Evolutionary conservation across 2,329 filamentous ascomycete species (phyloP).

Genomic region (Aspergillus fischeri): DNA sequence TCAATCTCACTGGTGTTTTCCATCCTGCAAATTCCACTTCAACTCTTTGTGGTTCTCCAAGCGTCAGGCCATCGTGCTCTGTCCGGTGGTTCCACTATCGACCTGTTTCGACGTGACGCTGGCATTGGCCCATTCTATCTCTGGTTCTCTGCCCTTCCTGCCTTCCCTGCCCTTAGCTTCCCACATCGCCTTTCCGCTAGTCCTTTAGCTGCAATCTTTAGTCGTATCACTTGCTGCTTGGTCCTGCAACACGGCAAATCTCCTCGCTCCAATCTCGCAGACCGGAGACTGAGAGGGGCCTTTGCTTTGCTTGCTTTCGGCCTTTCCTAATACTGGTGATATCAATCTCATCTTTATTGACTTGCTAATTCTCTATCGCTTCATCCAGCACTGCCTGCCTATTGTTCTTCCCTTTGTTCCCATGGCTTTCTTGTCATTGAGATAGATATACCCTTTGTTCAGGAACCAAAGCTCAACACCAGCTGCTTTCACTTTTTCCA

Average conservation of each 20-base stretch:
- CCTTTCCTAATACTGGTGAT: conserved; percentile 9
- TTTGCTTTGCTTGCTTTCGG: conserved; percentile 5
- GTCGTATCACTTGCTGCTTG: conserved; percentile 14
- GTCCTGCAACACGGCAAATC: conserved; percentile 19
- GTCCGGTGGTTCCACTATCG: conserved; percentile 20
- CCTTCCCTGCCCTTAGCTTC: conserved; percentile 16
- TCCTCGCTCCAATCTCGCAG: conserved; percentile 14
- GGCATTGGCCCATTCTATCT: conserved; percentile 25
- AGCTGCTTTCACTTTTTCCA: background rate
- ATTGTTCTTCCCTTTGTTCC: conserved; percentile 12
- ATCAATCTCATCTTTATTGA: conserved; percentile 12
- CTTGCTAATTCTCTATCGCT: conserved; percentile 10
- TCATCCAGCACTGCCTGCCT: conserved; percentile 8
- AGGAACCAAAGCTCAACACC: background rate
- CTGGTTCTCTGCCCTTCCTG: conserved; percentile 14
- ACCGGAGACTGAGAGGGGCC: conserved; percentile 14
- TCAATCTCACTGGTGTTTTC: conserved; percentile 4
- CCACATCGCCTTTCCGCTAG: conserved; percentile 11
- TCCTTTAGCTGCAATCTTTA: conserved; percentile 13
- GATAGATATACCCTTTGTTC: background rate
- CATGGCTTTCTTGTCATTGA: background rate
- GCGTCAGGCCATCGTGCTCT: conserved; percentile 28
- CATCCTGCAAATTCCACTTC: background rate
- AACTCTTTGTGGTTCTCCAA: conserved; percentile 8
- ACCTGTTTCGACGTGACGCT: conserved; percentile 22